Conservation (phyloP, 2,329 filamentous ascomycete species). For the Diaporthe eres region DNA sequence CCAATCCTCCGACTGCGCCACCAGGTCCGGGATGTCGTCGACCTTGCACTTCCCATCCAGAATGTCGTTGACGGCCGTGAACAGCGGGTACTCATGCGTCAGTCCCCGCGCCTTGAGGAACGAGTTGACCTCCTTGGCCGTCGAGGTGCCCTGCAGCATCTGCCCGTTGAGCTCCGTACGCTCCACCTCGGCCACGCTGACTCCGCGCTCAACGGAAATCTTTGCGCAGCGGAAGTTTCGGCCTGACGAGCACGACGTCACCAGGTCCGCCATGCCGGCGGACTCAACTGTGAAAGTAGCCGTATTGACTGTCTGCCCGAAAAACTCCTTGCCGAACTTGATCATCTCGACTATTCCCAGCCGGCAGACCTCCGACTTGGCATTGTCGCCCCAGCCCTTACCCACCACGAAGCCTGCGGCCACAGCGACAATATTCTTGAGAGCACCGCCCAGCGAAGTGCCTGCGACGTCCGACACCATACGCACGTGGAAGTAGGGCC, state of each 20-base stretch:
- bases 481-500: constrained; percentile 97
- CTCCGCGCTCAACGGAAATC: constrained; percentile 83
- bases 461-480: constrained; percentile 96
- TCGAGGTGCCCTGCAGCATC: constrained; percentile 94
- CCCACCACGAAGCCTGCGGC: constrained; percentile 96
- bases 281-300: constrained; percentile 97
- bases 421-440: constrained; percentile 97
- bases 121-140: constrained; percentile 89
- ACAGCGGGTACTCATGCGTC: constrained; percentile 90
- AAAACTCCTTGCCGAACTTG: constrained; percentile 94
- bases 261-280: constrained; percentile 93
- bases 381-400: constrained; percentile 97
- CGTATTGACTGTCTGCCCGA: constrained; percentile 83
- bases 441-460: constrained; percentile 91
- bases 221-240: constrained; percentile 96
- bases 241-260: constrained; percentile 92
- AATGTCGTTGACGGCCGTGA: constrained; percentile 90
- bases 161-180: constrained; percentile 92
- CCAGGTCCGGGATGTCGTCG: constrained; percentile 83
- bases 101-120: constrained; percentile 85
- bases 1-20: constrained; percentile 52
- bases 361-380: constrained; percentile 98
- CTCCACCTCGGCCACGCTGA: constrained; percentile 90
- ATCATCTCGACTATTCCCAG: constrained; percentile 97
- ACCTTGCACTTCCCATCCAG: constrained; percentile 82